Base-by-base conservation (phyloP, 805 yeast genomes). In the Candida nanaspora region DNA sequence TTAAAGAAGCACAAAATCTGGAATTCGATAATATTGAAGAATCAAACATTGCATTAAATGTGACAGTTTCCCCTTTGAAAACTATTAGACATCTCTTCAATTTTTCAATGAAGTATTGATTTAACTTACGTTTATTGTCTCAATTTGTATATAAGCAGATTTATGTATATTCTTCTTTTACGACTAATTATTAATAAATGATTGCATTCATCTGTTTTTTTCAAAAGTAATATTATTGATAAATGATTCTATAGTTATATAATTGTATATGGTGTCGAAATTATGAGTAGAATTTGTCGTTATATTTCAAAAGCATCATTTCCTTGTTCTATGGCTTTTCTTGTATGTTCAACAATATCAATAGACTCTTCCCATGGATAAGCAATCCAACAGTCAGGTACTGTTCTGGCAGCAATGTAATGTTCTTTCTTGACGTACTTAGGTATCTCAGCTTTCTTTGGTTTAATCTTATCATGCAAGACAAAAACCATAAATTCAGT, bases 311-410 rank as follows among this genome's bases (percentile, higher is more conserved):
- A 46, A 29, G 44, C 42, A 54, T 84, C 89, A 52, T 83, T 82
- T 23, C 83, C 89, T 64, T 84, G 93, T 52, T 74, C 76, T 46
- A 78, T 69, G 32, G 91, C 89, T 68, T 65, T 77, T 61, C 72
- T 69, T 30, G 85, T 82, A 51, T 84, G 93, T 58, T 65, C 68
- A 20, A 80, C 87, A 53, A 84, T 83, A 59, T 84, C 89, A 42
- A 73, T 71, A 16, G 83, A 74, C 59, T 84, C 93, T 59, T 81
- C 87, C 94, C 94, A 84, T 35, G 94, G 94, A 54, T 84, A 84
- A 19, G 93, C 89, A 49, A 81, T 83, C 94, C 94, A 84, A 43
- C 70, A 70, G 55, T 85, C 93, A 28, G 84, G 88, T 35, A 83
- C 85, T 31, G 76, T 68, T 63, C 82, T 75, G 16, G 87, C 88